These are phyloP conservation scores for Calonectria pauciramosa DNA, from an alignment of 2,329 filamentous ascomycete genomes.

Conservation along the genomic window DNA sequence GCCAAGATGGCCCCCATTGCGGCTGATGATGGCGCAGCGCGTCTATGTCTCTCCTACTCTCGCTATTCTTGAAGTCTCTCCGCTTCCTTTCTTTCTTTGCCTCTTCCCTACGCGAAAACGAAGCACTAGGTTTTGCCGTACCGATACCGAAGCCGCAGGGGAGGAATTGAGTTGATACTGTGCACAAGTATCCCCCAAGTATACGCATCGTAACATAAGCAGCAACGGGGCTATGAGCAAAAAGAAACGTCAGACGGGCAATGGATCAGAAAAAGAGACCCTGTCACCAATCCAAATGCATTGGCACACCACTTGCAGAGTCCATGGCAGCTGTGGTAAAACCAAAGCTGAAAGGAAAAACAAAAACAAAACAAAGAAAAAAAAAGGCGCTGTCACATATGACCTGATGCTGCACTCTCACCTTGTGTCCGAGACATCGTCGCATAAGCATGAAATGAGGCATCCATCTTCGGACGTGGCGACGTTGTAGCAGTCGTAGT, in stretches of 20 bases:
- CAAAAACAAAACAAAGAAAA: neutral
- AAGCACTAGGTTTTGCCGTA: neutral
- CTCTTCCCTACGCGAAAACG: neutral
- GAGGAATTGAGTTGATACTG: constrained; percentile 1
- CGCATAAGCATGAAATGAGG: constrained; percentile 6
- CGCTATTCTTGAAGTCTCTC: neutral
- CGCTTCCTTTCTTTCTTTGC: neutral
- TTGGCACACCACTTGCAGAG: constrained; percentile 7
- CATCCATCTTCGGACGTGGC: neutral
- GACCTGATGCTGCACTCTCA: constrained; percentile 4
- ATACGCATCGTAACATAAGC: neutral
- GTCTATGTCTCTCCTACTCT: neutral
- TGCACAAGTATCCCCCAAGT: neutral
- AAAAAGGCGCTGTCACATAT: neutral
- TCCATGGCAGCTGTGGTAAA: neutral
- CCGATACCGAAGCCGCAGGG: neutral
- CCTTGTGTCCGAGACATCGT: constrained; percentile 1
- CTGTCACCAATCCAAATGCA: neutral
- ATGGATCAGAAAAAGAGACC: neutral
- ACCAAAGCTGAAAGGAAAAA: neutral
- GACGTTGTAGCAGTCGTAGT: neutral
- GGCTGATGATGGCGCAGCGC: neutral
- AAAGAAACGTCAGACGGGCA: constrained; percentile 9
- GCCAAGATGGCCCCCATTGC: neutral
- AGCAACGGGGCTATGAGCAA: neutral